Percentiles rank a stretch among this genome's conserved stretches.
Conservation (phyloP, 768 basidiomycete genomes). For the Xerocomus potaroensis region DNA sequence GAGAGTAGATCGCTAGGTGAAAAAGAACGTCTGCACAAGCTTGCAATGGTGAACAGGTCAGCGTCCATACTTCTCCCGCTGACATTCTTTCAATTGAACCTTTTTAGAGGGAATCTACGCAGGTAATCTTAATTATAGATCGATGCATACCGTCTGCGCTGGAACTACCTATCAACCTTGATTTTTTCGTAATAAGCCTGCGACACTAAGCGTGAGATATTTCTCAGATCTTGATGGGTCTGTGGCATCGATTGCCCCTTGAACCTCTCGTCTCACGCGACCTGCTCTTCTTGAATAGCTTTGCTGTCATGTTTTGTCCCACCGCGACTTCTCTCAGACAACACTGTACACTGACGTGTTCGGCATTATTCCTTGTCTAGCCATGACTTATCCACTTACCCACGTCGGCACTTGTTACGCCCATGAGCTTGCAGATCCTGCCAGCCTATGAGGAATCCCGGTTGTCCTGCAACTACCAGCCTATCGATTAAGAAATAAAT, state of each 20-base stretch:
- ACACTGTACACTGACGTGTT: background rate
- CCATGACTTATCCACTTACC: background rate
- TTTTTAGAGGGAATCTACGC: constrained; percentile 22
- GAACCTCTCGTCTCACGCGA: background rate
- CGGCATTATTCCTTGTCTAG: background rate
- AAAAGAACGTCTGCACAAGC: constrained; percentile 59
- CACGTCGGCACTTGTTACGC: background rate
- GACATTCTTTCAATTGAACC: background rate
- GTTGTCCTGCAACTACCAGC: background rate
- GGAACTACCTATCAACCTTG: no score
- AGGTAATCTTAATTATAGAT: constrained; percentile 3
- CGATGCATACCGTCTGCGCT: background rate
- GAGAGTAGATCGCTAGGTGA: constrained; percentile 54
- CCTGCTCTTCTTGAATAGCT: background rate
- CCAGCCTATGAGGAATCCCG: background rate
- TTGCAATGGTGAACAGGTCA: constrained; percentile 79
- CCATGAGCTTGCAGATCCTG: background rate
- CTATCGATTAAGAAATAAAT: no score
- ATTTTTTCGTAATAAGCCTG: no score
- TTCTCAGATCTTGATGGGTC: background rate
- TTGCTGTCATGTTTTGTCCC: background rate
- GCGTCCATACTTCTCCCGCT: constrained; percentile 22
- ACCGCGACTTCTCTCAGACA: background rate
- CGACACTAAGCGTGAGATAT: background rate
- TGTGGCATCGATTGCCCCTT: background rate